Conservation (phyloP, 2,329 filamentous ascomycete species). For the Pochonia chlamydosporia region DNA sequence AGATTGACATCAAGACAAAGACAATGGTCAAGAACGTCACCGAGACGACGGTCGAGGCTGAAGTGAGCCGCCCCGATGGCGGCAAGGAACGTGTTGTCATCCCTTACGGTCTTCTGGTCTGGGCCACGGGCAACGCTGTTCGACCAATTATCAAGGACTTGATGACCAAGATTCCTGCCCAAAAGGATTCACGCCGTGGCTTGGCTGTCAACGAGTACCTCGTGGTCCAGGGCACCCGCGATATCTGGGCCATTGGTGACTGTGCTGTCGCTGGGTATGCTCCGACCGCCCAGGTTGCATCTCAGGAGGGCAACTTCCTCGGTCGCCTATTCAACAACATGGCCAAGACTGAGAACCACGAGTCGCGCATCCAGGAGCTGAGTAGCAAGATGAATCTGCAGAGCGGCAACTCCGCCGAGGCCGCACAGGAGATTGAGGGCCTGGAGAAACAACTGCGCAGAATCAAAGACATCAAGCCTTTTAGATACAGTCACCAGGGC, state of each 20-base stretch:
- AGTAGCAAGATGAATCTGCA: constrained; percentile 55
- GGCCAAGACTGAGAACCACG: constrained; percentile 85
- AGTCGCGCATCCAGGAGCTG: constrained; percentile 67
- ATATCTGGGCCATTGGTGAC: constrained; percentile 97
- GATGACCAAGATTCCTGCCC: constrained; percentile 85
- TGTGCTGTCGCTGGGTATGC: constrained; percentile 97
- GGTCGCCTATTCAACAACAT: constrained; percentile 97
- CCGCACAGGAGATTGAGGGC: constrained; percentile 70
- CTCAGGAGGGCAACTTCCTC: constrained; percentile 92
- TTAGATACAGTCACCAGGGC: constrained; percentile 98
- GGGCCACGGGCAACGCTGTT: constrained; percentile 95
- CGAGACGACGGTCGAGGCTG: constrained; percentile 86
- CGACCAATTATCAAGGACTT: constrained; percentile 87
- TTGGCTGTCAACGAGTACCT: constrained; percentile 98
- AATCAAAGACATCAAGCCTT: constrained; percentile 92
- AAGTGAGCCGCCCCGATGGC: constrained; percentile 75
- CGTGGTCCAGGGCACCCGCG: constrained; percentile 92
- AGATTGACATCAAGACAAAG: constrained; percentile 95
- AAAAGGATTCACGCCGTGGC: constrained; percentile 91
- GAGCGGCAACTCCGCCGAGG: constrained; percentile 61
- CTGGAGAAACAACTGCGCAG: constrained; percentile 82
- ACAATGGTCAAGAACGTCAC: constrained; percentile 98
- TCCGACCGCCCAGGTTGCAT: constrained; percentile 92
- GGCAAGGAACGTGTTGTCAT: constrained; percentile 75
- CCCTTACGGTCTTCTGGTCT: constrained; percentile 93